These are phyloP conservation scores for Massarina eburnea DNA, from an alignment of 2,329 filamentous ascomycete species.

Conservation along the genomic window DNA sequence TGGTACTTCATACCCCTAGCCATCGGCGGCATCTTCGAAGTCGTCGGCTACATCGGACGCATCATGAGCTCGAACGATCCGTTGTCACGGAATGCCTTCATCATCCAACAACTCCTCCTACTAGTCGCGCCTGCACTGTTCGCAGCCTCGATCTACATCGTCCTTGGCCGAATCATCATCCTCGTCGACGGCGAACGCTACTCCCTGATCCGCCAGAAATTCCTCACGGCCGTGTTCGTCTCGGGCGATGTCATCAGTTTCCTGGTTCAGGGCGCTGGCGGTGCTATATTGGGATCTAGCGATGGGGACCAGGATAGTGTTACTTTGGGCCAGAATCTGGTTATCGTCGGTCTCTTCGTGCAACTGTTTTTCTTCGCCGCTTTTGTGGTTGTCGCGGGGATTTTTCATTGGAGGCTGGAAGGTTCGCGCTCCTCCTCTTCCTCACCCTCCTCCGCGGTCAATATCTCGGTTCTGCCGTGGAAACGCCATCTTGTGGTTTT, in stretches of 20 bases:
- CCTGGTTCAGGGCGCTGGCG: constrained; percentile 53
- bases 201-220: constrained; percentile 47
- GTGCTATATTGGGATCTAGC: constrained; percentile 44
- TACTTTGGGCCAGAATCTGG: constrained; percentile 52
- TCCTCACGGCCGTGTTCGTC: constrained; percentile 60
- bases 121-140: constrained; percentile 50
- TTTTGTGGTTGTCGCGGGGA: constrained; percentile 53
- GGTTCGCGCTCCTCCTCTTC: not conserved
- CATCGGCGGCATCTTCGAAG: constrained; percentile 56
- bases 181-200: constrained; percentile 46
- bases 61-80: constrained; percentile 40
- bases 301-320: constrained; percentile 21
- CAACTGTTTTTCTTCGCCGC: constrained; percentile 61
- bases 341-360: constrained; percentile 59
- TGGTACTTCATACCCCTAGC: constrained; percentile 57
- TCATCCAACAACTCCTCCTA: constrained; percentile 45
- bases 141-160: constrained; percentile 52
- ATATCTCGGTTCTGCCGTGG: constrained; percentile 19
- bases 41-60: constrained; percentile 54
- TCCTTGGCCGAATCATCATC: constrained; percentile 46
- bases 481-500: constrained; percentile 45
- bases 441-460: not conserved
- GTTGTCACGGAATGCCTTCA: constrained; percentile 31
- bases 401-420: constrained; percentile 53
- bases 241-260: constrained; percentile 57